Base-by-base conservation (phyloP, 1,139 yeast species). In the Yamadazyma membranifaciens region DNA sequence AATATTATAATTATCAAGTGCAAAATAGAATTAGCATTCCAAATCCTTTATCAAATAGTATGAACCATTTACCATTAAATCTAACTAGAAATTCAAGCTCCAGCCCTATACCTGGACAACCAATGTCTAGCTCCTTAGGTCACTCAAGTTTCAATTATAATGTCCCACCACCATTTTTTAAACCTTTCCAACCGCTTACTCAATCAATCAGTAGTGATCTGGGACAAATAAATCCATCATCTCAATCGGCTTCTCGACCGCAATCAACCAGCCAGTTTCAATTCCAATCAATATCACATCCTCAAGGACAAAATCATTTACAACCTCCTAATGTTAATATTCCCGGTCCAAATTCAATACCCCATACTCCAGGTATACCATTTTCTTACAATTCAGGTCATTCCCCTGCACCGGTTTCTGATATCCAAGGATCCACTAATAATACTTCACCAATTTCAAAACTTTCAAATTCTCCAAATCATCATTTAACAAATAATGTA, bases 391-490 rank as follows among this genome's bases (percentile, higher is more conserved):
- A 11, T 25, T 25, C 29, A 24, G 14, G 22, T 3, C 36, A 33
- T 6, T 34, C 36, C 12, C 36, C 36, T 14, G 31, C 13, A 11
- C 13, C 34, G 2, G 14, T 25, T 2, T 44, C 39, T 16, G 36
- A 38, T 16, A 41, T 34, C 9, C 41, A 44, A 15, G 41, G 27
- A 3, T 44, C 47, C 1, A 46, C 46, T 9, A 35, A 39, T 14
- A 41, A 41, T 14, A 40, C 45, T n/a, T 45, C 50, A 13, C 50
- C 50, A 4, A 22, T 41, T 5, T 47, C 50, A 5, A 47, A 47
- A 31, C 12, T 37, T 7, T 45, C 49, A 6, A 39, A 36, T 36
- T 36, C 42, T 13, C 42, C 48, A 1, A 30, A 37, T 10, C 28
- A 12, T 31, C 34, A 31, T 3, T 9, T 22, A 10, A 11, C 29